Conservation (phyloP, 192 early-diverging fungal genomes). For the Pilaira anomala region DNA sequence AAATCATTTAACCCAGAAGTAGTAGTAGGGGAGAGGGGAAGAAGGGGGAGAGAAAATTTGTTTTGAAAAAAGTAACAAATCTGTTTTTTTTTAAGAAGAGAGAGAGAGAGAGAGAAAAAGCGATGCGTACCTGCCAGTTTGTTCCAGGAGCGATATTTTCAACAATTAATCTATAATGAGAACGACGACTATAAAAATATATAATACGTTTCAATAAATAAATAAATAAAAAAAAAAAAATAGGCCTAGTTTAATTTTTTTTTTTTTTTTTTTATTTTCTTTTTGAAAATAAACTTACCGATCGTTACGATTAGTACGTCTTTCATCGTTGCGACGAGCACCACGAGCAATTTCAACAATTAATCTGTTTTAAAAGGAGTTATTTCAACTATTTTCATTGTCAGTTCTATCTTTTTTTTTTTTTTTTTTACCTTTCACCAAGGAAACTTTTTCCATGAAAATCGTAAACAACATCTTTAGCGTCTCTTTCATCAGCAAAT, state of each 20-base stretch:
- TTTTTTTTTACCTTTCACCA: slow-evolving; percentile 70
- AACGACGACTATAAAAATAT: slow-evolving; percentile 16
- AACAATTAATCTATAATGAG: slow-evolving; percentile 70
- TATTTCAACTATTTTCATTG: no score
- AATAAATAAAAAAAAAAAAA: background rate
- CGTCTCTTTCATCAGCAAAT: slow-evolving; percentile 82
- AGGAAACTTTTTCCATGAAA: slow-evolving; percentile 80
- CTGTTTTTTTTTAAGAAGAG: background rate
- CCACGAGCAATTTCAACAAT: slow-evolving; percentile 79
- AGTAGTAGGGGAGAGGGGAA: background rate
- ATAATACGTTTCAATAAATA: background rate
- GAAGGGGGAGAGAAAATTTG: no score
- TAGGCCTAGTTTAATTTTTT: background rate
- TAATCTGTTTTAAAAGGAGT: slow-evolving; percentile 44
- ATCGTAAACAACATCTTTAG: slow-evolving; percentile 84
- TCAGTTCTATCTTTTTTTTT: background rate
- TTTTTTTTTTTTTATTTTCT: background rate
- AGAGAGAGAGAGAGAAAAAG: slow-evolving; percentile 23
- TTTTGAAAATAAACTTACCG: slow-evolving; percentile 21
- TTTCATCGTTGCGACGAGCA: slow-evolving; percentile 46
- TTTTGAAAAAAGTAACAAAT: no score
- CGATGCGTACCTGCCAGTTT: slow-evolving; percentile 75
- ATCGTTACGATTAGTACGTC: slow-evolving; percentile 35
- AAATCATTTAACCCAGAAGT: background rate
- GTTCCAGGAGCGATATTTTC: slow-evolving; percentile 77